phyloP scores from a whole-genome alignment of 2,329 filamentous ascomycete species.

The Penicillium glabrum region DNA sequence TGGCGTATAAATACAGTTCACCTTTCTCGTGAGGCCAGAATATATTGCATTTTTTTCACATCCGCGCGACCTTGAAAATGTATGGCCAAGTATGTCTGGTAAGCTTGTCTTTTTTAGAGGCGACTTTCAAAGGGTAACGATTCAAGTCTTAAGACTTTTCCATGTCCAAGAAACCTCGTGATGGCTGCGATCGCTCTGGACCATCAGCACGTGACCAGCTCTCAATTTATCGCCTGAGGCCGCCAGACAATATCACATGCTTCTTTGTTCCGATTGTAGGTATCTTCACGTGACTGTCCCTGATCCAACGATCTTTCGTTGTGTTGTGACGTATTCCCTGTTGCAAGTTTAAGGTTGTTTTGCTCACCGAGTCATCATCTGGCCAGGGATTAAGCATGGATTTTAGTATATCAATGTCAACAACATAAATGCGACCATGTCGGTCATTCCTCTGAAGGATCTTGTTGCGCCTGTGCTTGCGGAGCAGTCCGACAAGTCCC shows the following conservation, averaged over 20 bases:
- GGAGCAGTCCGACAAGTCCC: not conserved
- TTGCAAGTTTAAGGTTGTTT: not conserved
- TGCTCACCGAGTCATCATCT: not conserved
- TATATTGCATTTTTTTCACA: not conserved
- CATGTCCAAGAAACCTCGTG: too few species aligned
- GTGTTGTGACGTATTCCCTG: not conserved
- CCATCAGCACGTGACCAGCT: too few species aligned
- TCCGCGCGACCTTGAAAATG: too few species aligned
- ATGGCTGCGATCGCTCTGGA: too few species aligned
- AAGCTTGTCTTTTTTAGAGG: too few species aligned
- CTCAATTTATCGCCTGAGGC: too few species aligned
- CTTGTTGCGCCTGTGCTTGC: not conserved
- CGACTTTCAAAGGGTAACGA: too few species aligned
- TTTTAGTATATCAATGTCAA: not conserved
- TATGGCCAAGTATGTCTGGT: too few species aligned
- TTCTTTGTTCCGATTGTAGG: not conserved
- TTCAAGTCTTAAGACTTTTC: too few species aligned
- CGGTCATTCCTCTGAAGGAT: constrained; percentile 13
- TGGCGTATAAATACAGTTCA: not conserved
- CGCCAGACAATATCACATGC: not conserved
- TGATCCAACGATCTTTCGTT: not conserved
- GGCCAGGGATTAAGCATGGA: constrained; percentile 1
- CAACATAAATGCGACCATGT: constrained; percentile 12
- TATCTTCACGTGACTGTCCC: not conserved
- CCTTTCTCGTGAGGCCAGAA: not conserved